Conservation (phyloP, 2,329 filamentous ascomycete species). For the Fusarium veterinarium region DNA sequence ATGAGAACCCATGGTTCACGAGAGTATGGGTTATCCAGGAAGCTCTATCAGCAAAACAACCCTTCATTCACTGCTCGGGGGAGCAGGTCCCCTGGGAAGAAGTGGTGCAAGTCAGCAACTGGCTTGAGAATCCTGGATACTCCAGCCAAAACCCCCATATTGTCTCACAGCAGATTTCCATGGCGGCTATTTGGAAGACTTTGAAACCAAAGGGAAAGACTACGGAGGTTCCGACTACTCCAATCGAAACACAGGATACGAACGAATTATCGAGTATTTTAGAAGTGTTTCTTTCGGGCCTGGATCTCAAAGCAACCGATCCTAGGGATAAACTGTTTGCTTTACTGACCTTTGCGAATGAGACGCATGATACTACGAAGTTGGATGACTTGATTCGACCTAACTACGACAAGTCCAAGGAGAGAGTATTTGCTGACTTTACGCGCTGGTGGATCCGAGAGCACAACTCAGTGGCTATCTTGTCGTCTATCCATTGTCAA, state of each 20-base stretch:
- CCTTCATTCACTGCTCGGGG: neutral
- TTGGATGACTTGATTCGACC: conserved; percentile 28
- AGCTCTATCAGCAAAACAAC: conserved; percentile 7
- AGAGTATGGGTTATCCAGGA: conserved; percentile 36
- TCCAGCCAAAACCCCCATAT: conserved; percentile 19
- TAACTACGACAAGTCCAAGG: conserved; percentile 26
- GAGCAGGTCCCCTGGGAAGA: conserved; percentile 25
- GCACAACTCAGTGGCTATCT: conserved; percentile 16
- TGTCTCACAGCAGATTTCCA: conserved; percentile 10
- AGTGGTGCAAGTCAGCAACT: conserved; percentile 13
- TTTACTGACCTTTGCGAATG: conserved; percentile 25
- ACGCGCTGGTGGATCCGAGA: conserved; percentile 35
- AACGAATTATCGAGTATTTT: conserved; percentile 8
- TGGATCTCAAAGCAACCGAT: conserved; percentile 35
- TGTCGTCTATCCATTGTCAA: conserved; percentile 25
- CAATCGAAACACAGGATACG: neutral
- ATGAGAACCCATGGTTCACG: conserved; percentile 31
- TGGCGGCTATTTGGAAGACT: conserved; percentile 32
- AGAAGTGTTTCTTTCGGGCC: conserved; percentile 23
- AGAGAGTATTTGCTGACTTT: conserved; percentile 32
- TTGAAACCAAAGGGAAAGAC: conserved; percentile 10
- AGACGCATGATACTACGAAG: conserved; percentile 6
- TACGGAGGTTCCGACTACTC: neutral
- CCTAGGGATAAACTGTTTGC: conserved; percentile 31
- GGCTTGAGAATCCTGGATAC: conserved; percentile 7